These are phyloP conservation scores for Ophidiomyces ophidiicola DNA, from an alignment of 2,329 filamentous ascomycete species.

Conservation along the genomic window DNA sequence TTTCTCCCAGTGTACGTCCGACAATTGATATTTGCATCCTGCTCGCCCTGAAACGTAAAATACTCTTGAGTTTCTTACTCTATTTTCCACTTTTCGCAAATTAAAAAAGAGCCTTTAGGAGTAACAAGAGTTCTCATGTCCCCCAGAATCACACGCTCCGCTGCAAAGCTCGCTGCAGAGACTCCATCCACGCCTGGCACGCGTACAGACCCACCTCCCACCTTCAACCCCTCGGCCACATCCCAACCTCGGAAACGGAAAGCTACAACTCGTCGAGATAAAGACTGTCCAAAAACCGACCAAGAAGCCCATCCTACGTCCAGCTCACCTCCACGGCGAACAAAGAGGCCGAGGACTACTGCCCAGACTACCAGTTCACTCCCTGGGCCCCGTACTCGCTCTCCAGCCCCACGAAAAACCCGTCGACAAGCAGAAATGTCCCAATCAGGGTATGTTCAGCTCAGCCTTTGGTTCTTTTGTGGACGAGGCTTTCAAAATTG, in stretches of 20 bases:
- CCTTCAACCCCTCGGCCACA: slow-evolving; percentile 33
- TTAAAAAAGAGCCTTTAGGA: slow-evolving; percentile 3
- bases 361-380: slow-evolving; percentile 33
- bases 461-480: slow-evolving; percentile 12
- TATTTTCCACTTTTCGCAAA: slow-evolving; percentile 10
- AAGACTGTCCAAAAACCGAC: slow-evolving; percentile 20
- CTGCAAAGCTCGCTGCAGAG: slow-evolving; percentile 67
- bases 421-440: slow-evolving; percentile 31
- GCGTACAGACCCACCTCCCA: slow-evolving; percentile 30
- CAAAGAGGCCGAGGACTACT: slow-evolving; percentile 59
- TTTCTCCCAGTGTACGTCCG: background rate
- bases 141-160: slow-evolving; percentile 89
- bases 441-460: slow-evolving; percentile 29
- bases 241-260: slow-evolving; percentile 63
- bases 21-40: background rate
- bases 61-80: slow-evolving; percentile 13
- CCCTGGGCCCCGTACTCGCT: slow-evolving; percentile 29
- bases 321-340: slow-evolving; percentile 39
- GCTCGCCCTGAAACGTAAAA: slow-evolving; percentile 6
- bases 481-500: background rate
- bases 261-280: slow-evolving; percentile 40
- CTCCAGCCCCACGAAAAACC: slow-evolving; percentile 36
- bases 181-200: slow-evolving; percentile 37
- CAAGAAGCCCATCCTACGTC: slow-evolving; percentile 3
- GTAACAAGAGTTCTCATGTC: slow-evolving; percentile 62